Base-by-base conservation (phyloP, 1,284 basidiomycete genomes). In the Caloboletus inedulis region DNA sequence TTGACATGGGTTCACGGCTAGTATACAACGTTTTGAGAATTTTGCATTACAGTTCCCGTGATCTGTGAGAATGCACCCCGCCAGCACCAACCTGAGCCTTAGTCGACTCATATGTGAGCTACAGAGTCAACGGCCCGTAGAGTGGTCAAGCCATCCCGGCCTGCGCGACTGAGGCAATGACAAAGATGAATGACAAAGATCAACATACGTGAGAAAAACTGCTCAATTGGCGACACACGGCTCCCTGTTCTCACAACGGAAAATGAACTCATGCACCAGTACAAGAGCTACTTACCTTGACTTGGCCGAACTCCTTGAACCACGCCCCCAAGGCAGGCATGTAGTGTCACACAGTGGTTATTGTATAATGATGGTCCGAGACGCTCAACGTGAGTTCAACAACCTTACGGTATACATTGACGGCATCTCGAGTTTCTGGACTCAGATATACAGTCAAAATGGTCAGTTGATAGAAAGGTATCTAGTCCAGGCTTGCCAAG, bases 401-500 rank as follows among this genome's bases (percentile, higher is more conserved):
- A 23, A 23, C 23, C 23, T 23, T 23, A 23, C 23, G 23, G 23
- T 23, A 23, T 23, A 23, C 5, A 5, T 23, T 23, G 5, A 23
- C 23, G 23, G 23, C 16, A n/a, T 27, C 29, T 34, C 2, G 35
- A 23, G 7, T 29, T 36, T 19, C 25, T 34, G 52, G 34, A 27
- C 23, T 44, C 43, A 18, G 30, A 50, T 43, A 37, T 49, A 31
- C 36, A 30, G 21, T 37, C 36, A 40, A 34, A 35, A 37, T 41
- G 40, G 41, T 48, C 33, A 30, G 30, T 51, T n/a, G 34, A 39
- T 13, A 43, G 9, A 30, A 51, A 43, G 63, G 65, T 67, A 63
- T 67, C 49, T 67, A 52, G 16, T 51, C 25, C 37, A 30, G 10
- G 18, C n/a, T 27, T 13, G 19, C 18, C 43, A 31, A 23, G 56